These are phyloP conservation scores for Thielaviopsis ethacetica DNA, from an alignment of 2,329 filamentous ascomycete species.

Conservation along the genomic window DNA sequence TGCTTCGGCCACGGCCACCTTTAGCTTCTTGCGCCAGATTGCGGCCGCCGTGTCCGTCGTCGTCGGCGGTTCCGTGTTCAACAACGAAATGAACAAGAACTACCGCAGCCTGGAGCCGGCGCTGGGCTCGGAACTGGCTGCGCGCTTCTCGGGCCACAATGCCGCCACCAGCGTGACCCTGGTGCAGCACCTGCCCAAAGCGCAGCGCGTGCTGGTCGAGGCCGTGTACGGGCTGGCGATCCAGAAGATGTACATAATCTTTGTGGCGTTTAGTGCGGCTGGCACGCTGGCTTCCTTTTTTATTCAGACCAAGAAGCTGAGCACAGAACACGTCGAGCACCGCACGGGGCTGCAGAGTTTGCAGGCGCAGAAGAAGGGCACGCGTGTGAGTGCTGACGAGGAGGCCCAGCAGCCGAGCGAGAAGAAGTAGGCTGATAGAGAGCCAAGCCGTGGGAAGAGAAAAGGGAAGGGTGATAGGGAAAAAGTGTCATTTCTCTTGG, in stretches of 20 bases:
- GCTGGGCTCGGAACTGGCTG: conserved; percentile 34
- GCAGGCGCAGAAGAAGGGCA: background rate
- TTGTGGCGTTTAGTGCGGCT: conserved; percentile 30
- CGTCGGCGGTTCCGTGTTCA: conserved; percentile 63
- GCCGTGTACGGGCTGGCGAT: conserved; percentile 33
- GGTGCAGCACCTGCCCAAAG: conserved; percentile 33
- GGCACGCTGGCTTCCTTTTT: conserved; percentile 32
- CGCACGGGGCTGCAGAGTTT: conserved; percentile 38
- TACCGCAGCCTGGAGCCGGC: conserved; percentile 28
- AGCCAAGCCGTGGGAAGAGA: background rate
- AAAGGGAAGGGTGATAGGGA: no score
- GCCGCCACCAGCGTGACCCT: conserved; percentile 44
- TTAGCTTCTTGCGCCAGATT: conserved; percentile 51
- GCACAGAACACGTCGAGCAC: conserved; percentile 38
- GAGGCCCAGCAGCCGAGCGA: background rate
- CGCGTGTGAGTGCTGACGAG: background rate
- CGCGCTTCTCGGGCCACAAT: conserved; percentile 37
- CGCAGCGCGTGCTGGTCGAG: conserved; percentile 26
- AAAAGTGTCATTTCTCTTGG: no score
- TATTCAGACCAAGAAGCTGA: conserved; percentile 32
- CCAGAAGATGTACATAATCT: conserved; percentile 41
- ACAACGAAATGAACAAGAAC: conserved; percentile 52
- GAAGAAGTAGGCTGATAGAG: background rate
- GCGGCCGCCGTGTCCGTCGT: conserved; percentile 53
- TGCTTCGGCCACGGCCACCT: conserved; percentile 50